Evolutionary conservation across 139 green algal genomes (phyloP), one percentile per base, ranked within the genome.

Genomic region (Micractinium conductrix): DNA sequence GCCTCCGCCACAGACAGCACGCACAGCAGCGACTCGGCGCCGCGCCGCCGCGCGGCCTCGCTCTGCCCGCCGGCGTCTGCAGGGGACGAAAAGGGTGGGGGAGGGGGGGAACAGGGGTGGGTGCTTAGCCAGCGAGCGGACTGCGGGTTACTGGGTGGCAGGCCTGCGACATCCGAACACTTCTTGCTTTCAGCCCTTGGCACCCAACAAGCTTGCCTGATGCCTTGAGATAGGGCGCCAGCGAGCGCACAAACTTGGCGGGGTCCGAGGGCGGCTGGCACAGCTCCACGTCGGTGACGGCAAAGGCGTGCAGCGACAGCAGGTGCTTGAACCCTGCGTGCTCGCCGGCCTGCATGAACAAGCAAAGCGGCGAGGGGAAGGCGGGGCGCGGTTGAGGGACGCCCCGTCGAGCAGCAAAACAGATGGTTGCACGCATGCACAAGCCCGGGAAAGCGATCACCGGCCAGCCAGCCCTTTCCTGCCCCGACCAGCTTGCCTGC

Each of bases 241-340:
- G 89, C 71, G 84, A 74, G 50, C 92, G 86, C 21, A 94, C 85
- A 60, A 93, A 91, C 45, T 81, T 84, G 72, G 85, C 74, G 4
- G 90, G 89, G 88, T 97, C 92, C 10, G 55, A 73, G 12, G 73
- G 26, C 10, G 88, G 92, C 62, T 89, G 81, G 80, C 87, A 94
- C 60, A 95, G 85, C 38, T 76, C 85, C 19, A 89, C 78, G 55
- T 96, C 92, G 5, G 93, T 91, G 9, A 86, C 43, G 26, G 78
- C 89, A 37, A 97, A 86, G 8, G 92, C 95, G 85, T 98, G 94
- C 75, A 98, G 89, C n/a, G 92, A 90, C 86, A 95, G 92, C 84
- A 96, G 85, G 80, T 78, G 78, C 42, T 45, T 44, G 78, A 84
- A 82, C 0, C 76, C 76, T 0, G 55, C 58, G 2, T 82, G 76